Evolutionary conservation across 306 rosid species (phyloP), one percentile per base, ranked within the genome.

Genomic region (Vigna angularis): DNA sequence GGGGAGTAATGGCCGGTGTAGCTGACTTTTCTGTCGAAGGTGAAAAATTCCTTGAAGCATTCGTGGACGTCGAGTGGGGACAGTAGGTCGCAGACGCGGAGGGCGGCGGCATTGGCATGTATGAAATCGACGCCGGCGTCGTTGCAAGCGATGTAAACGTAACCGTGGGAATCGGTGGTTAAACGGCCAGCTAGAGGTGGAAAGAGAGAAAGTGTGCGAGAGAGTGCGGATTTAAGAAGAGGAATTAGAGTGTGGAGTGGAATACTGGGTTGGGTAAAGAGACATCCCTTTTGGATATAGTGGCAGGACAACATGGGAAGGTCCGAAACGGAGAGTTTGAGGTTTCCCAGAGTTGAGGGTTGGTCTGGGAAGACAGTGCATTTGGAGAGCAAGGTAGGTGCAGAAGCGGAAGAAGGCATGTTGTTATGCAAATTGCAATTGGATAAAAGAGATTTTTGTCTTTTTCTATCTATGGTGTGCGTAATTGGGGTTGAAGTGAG

Each of bases 221-320:
- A 85, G 77, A 95, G 97, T 8, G 87, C 36, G 11, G 42, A 55
- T 16, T 90, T 88, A 5, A 94, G 80, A 9, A 82, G 85, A 0
- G 85, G 47, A 47, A 92, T 2, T 14, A 89, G 16, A 9, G 83
- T 59, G 47, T 78, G 77, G 2, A 30, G 24, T 0, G 93, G 87
- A 6, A 83, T 26, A 15, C 86, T 79, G 2, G 92, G 92, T 40
- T 73, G 77, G 9, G 97, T 82, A 85, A 94, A 95, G 82, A 95
- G 93, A 61, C 91, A 81, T 0, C 98, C 98, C 38, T 95, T 95
- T 58, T 95, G 98, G 85, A 95, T 95, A 75, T 95, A 95, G 81
- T 94, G 96, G 70, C 97, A 89, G 12, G 98, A 94, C 7, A 94
- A 87, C 97, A 94, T 94, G 30, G 97, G 90, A 9, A 94, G 96